Percentiles rank a stretch among this genome's conserved stretches.
Evolutionary conservation across 345 rosid species (phyloP).

Genomic region (Rhizophora apiculata): DNA sequence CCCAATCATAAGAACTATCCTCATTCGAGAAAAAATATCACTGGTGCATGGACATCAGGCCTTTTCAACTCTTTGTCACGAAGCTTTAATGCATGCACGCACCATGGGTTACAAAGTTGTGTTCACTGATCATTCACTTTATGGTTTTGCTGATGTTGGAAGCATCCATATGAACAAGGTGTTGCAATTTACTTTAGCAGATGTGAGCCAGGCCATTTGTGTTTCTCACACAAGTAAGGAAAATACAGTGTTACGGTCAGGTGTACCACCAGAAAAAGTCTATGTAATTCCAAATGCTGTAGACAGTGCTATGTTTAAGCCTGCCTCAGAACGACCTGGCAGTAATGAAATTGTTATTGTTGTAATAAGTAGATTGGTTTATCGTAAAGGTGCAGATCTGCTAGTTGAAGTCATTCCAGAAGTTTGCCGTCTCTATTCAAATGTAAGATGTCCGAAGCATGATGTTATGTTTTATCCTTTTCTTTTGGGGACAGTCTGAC

Average conservation of each 20-base stretch:
- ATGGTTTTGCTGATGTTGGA: conserved; percentile 93
- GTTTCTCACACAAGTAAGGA: conserved; percentile 98
- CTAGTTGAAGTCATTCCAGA: conserved; percentile 95
- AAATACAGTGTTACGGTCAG: conserved; percentile 86
- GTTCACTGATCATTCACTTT: conserved; percentile 89
- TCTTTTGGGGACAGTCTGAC: too few relatives aligned
- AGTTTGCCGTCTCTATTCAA: conserved; percentile 65
- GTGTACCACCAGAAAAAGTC: conserved; percentile 82
- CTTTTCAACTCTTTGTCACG: conserved; percentile 95
- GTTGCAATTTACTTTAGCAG: conserved; percentile 88
- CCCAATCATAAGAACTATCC: conserved; percentile 77
- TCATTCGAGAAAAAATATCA: conserved; percentile 69
- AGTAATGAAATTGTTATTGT: conserved; percentile 67
- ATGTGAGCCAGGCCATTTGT: conserved; percentile 90
- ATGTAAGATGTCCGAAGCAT: conserved; percentile 47
- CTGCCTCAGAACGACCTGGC: conserved; percentile 54
- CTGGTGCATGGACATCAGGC: conserved; percentile 97
- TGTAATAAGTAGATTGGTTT: conserved; percentile 92
- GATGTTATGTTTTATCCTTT: too few relatives aligned
- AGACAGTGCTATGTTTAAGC: conserved; percentile 95
- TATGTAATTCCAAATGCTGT: conserved; percentile 94
- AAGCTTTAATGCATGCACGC: conserved; percentile 90
- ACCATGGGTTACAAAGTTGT: conserved; percentile 90
- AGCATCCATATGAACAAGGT: conserved; percentile 98
- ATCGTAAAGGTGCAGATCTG: conserved; percentile 93